A percentile compares a stretch with the other conserved stretches of the same genome.
These are phyloP conservation scores for Acanthamoeba sp. DNA, from an alignment of 208 protist genomes.

Conservation along the genomic window DNA sequence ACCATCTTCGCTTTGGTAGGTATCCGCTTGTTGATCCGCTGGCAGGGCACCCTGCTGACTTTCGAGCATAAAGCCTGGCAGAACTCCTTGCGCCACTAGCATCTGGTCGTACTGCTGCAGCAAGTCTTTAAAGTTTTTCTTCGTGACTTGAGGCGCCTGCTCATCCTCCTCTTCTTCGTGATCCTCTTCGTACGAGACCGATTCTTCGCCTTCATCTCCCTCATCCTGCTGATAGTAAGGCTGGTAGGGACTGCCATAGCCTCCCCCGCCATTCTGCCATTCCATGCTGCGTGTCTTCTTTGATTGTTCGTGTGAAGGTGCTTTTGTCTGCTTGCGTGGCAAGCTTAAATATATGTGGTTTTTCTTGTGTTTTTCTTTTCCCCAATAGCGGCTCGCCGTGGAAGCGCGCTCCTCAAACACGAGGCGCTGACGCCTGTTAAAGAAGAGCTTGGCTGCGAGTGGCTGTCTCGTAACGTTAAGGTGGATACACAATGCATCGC, in stretches of 20 bases:
- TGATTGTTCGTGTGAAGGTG: neutral
- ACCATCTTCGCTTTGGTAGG: constrained; percentile 2
- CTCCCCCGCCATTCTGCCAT: neutral
- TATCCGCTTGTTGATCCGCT: neutral
- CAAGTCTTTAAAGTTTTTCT: constrained; percentile 64
- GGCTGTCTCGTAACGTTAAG: too few relatives aligned
- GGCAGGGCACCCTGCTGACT: neutral
- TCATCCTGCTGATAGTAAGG: neutral
- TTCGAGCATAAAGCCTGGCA: constrained; percentile 66
- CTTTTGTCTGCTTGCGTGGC: neutral
- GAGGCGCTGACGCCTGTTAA: too few relatives aligned
- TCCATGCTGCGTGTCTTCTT: too few relatives aligned
- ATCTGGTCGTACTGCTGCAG: constrained; percentile 63
- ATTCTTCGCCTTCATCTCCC: neutral
- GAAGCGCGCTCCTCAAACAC: too few relatives aligned
- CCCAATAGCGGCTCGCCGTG: too few relatives aligned
- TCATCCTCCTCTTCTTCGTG: constrained; percentile 32
- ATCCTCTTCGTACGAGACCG: neutral
- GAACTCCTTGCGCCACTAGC: constrained; percentile 44
- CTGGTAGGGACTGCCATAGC: neutral
- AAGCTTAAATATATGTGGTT: too few relatives aligned
- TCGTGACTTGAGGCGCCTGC: neutral
- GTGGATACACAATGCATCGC: too few relatives aligned
- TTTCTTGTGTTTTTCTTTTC: too few relatives aligned
- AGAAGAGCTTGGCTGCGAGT: too few relatives aligned